Conservation (phyloP, 208 protist species). For the Wallacemonas sp. region DNA sequence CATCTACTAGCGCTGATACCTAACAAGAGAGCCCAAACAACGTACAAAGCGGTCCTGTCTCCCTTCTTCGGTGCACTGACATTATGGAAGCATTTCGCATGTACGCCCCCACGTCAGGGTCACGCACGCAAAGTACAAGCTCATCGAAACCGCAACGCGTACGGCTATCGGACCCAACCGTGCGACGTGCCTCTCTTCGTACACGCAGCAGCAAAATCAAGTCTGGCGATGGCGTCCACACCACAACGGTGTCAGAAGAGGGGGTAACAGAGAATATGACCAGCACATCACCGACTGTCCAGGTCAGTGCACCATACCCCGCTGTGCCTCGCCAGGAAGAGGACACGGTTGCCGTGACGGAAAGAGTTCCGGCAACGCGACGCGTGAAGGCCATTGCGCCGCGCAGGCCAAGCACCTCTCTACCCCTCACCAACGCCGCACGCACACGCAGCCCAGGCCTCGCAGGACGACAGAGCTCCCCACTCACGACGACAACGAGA, state of each 20-base stretch:
- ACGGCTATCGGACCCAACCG: background rate
- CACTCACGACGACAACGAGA: background rate
- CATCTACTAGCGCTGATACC: background rate
- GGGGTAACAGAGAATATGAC: background rate
- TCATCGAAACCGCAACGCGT: background rate
- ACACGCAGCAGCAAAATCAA: background rate
- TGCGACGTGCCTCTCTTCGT: background rate
- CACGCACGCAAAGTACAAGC: background rate
- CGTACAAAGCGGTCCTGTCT: background rate
- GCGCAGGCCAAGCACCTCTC: too few relatives aligned
- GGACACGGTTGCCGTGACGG: too few relatives aligned
- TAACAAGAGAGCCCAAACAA: background rate
- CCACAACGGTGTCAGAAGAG: too few relatives aligned
- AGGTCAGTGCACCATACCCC: too few relatives aligned
- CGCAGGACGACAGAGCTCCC: background rate
- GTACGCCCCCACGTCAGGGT: slow-evolving; percentile 4
- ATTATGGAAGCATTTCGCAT: slow-evolving; percentile 14
- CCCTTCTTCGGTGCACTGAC: background rate
- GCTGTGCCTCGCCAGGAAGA: too few relatives aligned
- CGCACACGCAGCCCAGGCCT: background rate
- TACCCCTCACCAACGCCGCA: too few relatives aligned
- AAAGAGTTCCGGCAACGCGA: too few relatives aligned
- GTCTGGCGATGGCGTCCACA: background rate
- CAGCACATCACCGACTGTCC: background rate
- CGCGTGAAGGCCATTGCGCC: too few relatives aligned